phyloP scores from a whole-genome alignment of 306 rosid species.

The Castanea mollissima region DNA sequence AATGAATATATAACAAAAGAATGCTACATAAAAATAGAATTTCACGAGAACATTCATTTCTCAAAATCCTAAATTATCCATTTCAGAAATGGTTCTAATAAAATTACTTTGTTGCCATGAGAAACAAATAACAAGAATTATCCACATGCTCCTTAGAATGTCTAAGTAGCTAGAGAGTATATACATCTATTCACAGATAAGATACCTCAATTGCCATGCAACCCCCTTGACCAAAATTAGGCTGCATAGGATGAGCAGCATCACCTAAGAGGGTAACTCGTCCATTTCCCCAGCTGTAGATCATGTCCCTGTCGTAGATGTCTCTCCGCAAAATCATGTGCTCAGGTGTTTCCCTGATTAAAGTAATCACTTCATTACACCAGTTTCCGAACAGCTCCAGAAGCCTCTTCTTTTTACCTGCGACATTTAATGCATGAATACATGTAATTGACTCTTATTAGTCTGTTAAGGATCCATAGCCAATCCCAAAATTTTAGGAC shows the following conservation, averaged over 20 bases:
- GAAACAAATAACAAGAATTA: no score
- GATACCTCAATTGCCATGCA: constrained; percentile 49
- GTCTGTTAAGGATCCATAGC: no score
- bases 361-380: constrained; percentile 38
- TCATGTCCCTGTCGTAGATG: constrained; percentile 47
- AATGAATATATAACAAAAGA: background rate
- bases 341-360: constrained; percentile 44
- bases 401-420: constrained; percentile 40
- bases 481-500: no score
- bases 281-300: constrained; percentile 37
- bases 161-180: no score
- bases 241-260: constrained; percentile 55
- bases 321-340: constrained; percentile 39
- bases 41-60: no score
- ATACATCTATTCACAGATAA: background rate
- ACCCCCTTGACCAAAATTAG: constrained; percentile 49
- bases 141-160: no score
- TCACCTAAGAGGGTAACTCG: constrained; percentile 46
- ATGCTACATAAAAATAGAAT: background rate
- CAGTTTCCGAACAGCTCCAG: constrained; percentile 34
- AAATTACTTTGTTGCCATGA: no score
- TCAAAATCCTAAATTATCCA: no score
- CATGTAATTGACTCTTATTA: background rate
- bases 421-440: background rate
- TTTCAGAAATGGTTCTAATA: no score